Evolutionary conservation across 2,329 filamentous ascomycete species (phyloP), one percentile per base, ranked within the genome.

Genomic region (Hymenoscyphus infarciens): DNA sequence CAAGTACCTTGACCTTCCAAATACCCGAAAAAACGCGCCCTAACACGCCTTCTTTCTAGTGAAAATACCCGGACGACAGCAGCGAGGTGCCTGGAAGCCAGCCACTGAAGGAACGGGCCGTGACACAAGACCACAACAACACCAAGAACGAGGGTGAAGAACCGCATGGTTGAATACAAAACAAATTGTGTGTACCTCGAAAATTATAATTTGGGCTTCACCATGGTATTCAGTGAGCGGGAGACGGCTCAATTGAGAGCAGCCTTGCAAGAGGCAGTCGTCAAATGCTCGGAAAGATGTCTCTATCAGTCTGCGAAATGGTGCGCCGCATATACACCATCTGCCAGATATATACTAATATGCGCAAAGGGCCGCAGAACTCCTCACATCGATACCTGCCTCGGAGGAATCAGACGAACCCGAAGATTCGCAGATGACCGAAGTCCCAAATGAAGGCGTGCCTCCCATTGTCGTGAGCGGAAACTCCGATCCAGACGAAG

Each of bases 281-380:
- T 95, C 27, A 92, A 92, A 74, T 98, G 93, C 78, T 96, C 92
- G 1, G 95, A 99, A 75, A 83, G 95, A 75, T 97, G 95, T 75
- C 83, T 99, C 13, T 98, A 97, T 73, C 93, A 97, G 72, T 95
- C 94, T 6, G 89, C 95, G 31, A 98, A 98, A 86, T 99, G 95
- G 95, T 97, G 75, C 62, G 71, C 29, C 13, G 33, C 33, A 58
- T 33, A 38, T 19, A 42, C 45, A 49, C 13, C 13, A 39, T 19
- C 15, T n/a, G 2, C 16, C 60, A n/a, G n/a, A 10, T 7, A 13
- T 5, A 19, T 66, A 27, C 67, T 71, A 56, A 72, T 39, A 38
- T 66, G 45, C 27, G 25, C 54, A 2, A 73, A 97, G 94, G 94
- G 91, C 93, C 56, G 94, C 95, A 71, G 95, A 99, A 78, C 87